Evolutionary conservation across 768 basidiomycete species (phyloP).

Genomic region (Agaricus sinodeliciosus): DNA sequence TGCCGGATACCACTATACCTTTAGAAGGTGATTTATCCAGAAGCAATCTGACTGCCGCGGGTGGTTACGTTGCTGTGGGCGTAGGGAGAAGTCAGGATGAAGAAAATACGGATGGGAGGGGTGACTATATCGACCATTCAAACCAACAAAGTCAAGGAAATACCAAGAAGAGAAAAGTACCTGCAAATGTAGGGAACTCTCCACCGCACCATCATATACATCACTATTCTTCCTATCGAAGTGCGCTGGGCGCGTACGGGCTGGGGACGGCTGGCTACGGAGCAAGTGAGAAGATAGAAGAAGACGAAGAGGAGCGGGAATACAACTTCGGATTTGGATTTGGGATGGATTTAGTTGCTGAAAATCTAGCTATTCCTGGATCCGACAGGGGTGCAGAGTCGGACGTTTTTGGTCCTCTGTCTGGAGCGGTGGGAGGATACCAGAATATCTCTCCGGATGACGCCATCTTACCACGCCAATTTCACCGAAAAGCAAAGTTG

Average conservation of each 20-base stretch:
- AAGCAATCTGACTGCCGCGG: background rate
- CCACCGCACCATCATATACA: conserved; percentile 16
- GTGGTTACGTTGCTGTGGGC: background rate
- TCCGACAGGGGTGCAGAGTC: background rate
- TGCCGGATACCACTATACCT: background rate
- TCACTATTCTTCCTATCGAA: conserved; percentile 1
- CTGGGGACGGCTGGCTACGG: conserved; percentile 12
- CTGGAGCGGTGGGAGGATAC: background rate
- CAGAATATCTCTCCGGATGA: background rate
- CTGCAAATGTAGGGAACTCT: conserved; percentile 53
- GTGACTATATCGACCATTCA: conserved; percentile 61
- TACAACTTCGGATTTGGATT: conserved; percentile 2
- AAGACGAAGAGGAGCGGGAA: conserved; percentile 10
- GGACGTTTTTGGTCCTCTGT: conserved; percentile 6
- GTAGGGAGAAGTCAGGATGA: conserved; percentile 30
- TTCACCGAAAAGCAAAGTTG: conserved; percentile 32
- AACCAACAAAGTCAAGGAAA: conserved; percentile 77
- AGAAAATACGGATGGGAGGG: conserved; percentile 51
- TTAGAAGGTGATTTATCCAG: background rate
- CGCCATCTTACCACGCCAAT: background rate
- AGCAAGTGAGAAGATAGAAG: conserved; percentile 7
- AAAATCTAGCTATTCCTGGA: conserved; percentile 12
- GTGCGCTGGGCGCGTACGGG: conserved; percentile 34
- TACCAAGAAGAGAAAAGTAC: conserved; percentile 86
- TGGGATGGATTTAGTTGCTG: conserved; percentile 13